Percentiles rank a stretch among this genome's conserved stretches.
Evolutionary conservation across 2,329 filamentous ascomycete species (phyloP).

Genomic region (Cryphonectria nitschkei): DNA sequence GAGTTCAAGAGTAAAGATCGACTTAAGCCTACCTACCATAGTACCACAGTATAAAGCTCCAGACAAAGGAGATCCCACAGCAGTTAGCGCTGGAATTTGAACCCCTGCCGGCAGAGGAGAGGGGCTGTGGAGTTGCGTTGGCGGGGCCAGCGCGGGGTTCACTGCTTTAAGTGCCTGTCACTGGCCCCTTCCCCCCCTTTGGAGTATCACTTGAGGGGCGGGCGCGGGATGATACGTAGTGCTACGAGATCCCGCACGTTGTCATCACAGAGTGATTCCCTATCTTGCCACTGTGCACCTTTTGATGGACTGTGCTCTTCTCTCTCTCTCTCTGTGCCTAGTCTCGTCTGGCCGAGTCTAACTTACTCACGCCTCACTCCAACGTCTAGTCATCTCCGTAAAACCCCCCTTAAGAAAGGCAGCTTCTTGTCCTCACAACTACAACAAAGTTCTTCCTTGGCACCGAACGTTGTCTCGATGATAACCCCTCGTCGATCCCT

Average conservation of each 20-base stretch:
- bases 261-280: neutral
- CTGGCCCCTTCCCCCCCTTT: neutral
- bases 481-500: conserved; percentile 11
- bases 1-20: neutral
- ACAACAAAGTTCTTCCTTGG: neutral
- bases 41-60: neutral
- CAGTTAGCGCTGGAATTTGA: neutral
- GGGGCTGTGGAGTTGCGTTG: neutral
- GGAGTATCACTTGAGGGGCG: neutral
- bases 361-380: neutral
- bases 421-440: neutral
- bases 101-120: neutral
- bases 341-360: neutral
- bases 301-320: conserved; percentile 2
- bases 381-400: neutral
- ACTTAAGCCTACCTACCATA: neutral
- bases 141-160: conserved; percentile 15
- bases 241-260: neutral
- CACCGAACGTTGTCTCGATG: conserved; percentile 9
- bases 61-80: neutral
- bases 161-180: neutral
- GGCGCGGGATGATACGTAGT: neutral
- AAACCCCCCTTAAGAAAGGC: neutral
- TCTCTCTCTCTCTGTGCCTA: neutral
- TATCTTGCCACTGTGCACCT: neutral